Evolutionary conservation across 2,329 filamentous ascomycete species (phyloP), one percentile per base, ranked within the genome.

Genomic region (Curvularia verruculosa): DNA sequence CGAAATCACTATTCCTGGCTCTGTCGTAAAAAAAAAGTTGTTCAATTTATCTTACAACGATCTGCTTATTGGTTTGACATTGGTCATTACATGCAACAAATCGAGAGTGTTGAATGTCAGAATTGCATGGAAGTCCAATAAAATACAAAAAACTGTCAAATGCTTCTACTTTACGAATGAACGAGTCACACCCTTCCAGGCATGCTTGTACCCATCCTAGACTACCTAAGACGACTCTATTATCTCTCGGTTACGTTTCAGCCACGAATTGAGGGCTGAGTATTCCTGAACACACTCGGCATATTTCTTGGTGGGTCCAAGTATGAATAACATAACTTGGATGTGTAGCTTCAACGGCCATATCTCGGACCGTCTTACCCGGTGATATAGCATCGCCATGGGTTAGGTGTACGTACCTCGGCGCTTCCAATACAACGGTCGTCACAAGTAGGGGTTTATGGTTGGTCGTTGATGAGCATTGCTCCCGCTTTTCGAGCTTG

Each of bases 291-390:
- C 24, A 28, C 21, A 18, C 39, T 24, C 18, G 31, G 34, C n/a
- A 13, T 28, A 28, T 26, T 39, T 18, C 34, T 28, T 34, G 31
- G 46, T 49, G 34, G 34, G 46, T 49, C 46, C 24, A 10, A n/a
- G n/a, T n/a, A 34, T 37, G 6, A 23, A 18, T 7, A 28, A 37
- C 46, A 28, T 12, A 3, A 39, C 34, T 9, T 49, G 19, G 37
- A 21, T 19, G 13, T 7, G 21, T 36, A 36, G 34, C 5, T 29
- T 9, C 24, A 12, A 24, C 46, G 46, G 34, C 24, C 34, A 49
- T 23, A 29, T 39, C 46, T 39, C 46, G 46, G 46, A 49, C 46
- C 46, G 34, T 49, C 34, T 49, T 39, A 39, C 24, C 46, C 46
- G 34, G 24, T 23, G 12, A 10, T 10, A 21, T 5, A 18, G 29